These are phyloP conservation scores for Trichophyton schoenleinii DNA, from an alignment of 2,329 filamentous ascomycete species.

Conservation along the genomic window DNA sequence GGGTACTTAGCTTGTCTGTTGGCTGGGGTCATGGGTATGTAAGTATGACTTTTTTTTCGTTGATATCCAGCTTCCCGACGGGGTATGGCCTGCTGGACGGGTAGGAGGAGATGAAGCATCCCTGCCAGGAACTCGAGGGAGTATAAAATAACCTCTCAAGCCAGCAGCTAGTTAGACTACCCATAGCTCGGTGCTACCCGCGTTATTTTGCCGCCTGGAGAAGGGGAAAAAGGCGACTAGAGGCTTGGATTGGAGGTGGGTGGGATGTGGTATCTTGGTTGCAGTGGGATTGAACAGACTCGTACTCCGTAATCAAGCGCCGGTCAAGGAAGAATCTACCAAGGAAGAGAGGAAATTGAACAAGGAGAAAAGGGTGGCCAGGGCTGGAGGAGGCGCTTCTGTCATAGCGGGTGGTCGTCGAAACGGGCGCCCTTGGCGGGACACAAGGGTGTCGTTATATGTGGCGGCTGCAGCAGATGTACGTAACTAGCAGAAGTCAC, in stretches of 20 bases:
- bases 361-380: background rate
- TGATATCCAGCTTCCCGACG: background rate
- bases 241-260: too few species aligned
- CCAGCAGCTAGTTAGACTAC: too few species aligned
- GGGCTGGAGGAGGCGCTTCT: background rate
- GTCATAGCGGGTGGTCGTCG: background rate
- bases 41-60: too few species aligned
- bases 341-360: background rate
- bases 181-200: background rate
- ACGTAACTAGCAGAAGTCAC: background rate
- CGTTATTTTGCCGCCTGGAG: background rate
- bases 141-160: too few species aligned
- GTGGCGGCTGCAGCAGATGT: background rate
- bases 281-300: too few species aligned
- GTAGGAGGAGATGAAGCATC: background rate
- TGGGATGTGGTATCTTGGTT: too few species aligned
- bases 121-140: background rate
- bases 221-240: background rate
- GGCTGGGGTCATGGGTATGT: too few species aligned
- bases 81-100: background rate
- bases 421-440: slow-evolving; percentile 3
- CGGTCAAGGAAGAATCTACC: background rate
- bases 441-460: background rate
- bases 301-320: too few species aligned
- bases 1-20: too few species aligned